Conservation (phyloP, 2,329 filamentous ascomycete species). For the Hymenoscyphus occultus region DNA sequence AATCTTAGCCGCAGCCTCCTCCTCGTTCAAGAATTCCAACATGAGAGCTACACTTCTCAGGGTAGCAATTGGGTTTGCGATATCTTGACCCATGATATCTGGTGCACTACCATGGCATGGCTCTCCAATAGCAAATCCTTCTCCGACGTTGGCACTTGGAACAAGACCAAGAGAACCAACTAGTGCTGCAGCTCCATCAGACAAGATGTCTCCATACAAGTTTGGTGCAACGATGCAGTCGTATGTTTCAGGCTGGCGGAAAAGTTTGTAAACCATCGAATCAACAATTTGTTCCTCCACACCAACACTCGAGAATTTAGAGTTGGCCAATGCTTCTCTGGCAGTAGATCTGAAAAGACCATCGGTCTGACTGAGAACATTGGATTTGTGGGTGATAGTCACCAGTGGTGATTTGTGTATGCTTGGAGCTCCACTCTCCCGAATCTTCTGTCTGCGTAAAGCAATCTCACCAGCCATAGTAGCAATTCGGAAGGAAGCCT, state of each 20-base stretch:
- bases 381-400: conserved; percentile 97
- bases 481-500: conserved; percentile 80
- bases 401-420: conserved; percentile 72
- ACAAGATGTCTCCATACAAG: conserved; percentile 95
- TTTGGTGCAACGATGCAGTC: conserved; percentile 98
- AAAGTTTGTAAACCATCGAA: conserved; percentile 99
- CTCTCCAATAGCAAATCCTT: conserved; percentile 93
- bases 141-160: conserved; percentile 90
- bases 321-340: conserved; percentile 65
- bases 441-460: conserved; percentile 76
- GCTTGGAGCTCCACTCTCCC: conserved; percentile 54
- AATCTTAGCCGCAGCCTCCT: conserved; percentile 81
- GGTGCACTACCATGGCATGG: conserved; percentile 95
- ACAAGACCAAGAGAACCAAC: conserved; percentile 91
- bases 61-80: conserved; percentile 96
- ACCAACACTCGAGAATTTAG: conserved; percentile 60
- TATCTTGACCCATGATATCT: conserved; percentile 87
- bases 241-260: conserved; percentile 91
- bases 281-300: conserved; percentile 99
- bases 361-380: conserved; percentile 94
- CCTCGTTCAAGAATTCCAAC: conserved; percentile 92
- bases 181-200: conserved; percentile 89
- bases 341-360: conserved; percentile 86
- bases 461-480: conserved; percentile 95
- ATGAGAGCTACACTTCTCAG: conserved; percentile 87